Evolutionary conservation across 2,329 filamentous ascomycete species (phyloP).

Genomic region (Plectosphaerella plurivora): DNA sequence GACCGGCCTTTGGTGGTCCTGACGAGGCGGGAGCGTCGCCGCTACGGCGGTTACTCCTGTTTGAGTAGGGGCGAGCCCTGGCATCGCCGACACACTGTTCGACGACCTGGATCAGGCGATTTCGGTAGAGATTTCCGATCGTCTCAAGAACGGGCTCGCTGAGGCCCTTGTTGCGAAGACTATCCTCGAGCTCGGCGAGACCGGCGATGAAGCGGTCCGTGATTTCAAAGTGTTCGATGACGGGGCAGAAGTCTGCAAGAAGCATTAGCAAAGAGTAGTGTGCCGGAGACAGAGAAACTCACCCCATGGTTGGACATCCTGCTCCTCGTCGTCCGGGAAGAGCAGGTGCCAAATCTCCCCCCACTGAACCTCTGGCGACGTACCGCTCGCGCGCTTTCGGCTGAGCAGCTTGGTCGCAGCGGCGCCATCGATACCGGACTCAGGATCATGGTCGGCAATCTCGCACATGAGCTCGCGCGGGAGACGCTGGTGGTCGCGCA

Average conservation of each 20-base stretch:
- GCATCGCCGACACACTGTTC: conserved; percentile 29
- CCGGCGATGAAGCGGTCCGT: conserved; percentile 25
- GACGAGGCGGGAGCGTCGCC: conserved; percentile 10
- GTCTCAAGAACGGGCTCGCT: conserved; percentile 32
- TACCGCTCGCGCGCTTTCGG: conserved; percentile 31
- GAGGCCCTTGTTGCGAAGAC: conserved; percentile 30
- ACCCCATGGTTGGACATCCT: conserved; percentile 24
- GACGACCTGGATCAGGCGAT: conserved; percentile 34
- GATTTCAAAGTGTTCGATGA: conserved; percentile 37
- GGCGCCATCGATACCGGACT: conserved; percentile 33
- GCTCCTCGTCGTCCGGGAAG: conserved; percentile 34
- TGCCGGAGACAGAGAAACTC: conserved; percentile 1
- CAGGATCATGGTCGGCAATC: conserved; percentile 32
- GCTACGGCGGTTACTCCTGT: conserved; percentile 33
- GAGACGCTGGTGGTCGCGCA: conserved; percentile 32
- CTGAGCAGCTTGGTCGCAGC: conserved; percentile 34
- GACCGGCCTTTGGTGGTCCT: conserved; percentile 9
- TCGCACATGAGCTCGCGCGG: conserved; percentile 37
- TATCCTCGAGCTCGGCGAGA: conserved; percentile 25
- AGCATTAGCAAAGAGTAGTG: neutral
- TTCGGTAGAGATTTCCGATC: conserved; percentile 31
- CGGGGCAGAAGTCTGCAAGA: conserved; percentile 30
- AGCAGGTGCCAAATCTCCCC: conserved; percentile 36
- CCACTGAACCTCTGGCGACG: conserved; percentile 33
- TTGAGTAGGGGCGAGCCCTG: conserved; percentile 31